A percentile compares a stretch with the other conserved stretches of the same genome.
Conservation (phyloP, 2,329 filamentous ascomycete genomes). For the Alternaria ventricosa region DNA sequence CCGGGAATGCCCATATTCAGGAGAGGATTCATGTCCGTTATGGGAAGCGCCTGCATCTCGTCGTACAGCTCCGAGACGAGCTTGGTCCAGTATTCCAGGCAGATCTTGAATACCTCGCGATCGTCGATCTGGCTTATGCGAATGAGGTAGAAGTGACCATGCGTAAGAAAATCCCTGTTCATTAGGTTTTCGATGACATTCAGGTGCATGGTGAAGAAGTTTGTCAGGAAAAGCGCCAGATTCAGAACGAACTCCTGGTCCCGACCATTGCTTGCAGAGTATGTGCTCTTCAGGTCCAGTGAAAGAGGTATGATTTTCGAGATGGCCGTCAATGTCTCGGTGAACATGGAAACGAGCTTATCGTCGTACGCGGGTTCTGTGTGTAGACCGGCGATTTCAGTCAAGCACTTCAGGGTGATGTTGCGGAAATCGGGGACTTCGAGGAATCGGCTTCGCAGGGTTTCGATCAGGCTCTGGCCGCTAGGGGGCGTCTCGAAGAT, state of each 20-base stretch:
- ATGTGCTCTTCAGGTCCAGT: constrained; percentile 89
- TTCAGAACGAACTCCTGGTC: constrained; percentile 99
- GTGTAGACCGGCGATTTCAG: constrained; percentile 93
- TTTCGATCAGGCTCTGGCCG: constrained; percentile 78
- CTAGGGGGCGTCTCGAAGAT: constrained; percentile 88
- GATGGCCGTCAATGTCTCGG: constrained; percentile 90
- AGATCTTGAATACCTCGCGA: constrained; percentile 99
- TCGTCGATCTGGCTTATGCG: constrained; percentile 99
- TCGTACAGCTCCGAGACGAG: constrained; percentile 97
- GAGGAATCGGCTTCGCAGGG: constrained; percentile 87
- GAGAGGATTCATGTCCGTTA: constrained; percentile 90
- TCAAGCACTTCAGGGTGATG: constrained; percentile 93
- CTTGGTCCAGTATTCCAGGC: constrained; percentile 98
- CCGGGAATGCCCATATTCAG: constrained; percentile 79
- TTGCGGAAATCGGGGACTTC: constrained; percentile 96
- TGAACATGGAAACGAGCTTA: constrained; percentile 98
- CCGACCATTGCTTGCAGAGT: constrained; percentile 85
- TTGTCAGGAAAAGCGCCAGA: constrained; percentile 91
- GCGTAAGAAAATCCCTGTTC: constrained; percentile 91
- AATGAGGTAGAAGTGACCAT: constrained; percentile 97
- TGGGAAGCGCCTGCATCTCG: constrained; percentile 96
- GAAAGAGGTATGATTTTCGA: constrained; percentile 90
- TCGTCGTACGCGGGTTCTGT: constrained; percentile 90
- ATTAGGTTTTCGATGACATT: constrained; percentile 94
- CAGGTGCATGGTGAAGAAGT: constrained; percentile 94